Base-by-base conservation (phyloP, 495 filamentous ascomycete genomes). In the Penicillium pancosmium region DNA sequence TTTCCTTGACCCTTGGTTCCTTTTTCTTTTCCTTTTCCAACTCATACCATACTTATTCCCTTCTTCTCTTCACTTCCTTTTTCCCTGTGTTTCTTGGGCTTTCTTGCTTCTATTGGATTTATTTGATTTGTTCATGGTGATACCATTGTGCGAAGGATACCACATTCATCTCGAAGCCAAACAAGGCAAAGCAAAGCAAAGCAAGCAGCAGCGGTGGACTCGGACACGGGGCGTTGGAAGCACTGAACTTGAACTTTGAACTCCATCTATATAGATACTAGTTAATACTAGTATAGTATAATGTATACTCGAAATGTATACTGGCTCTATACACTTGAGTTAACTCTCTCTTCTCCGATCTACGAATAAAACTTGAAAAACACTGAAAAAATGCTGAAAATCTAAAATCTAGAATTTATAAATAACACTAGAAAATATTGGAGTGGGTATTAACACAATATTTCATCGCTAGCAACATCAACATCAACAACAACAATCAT, bases 111-210 rank as follows among this genome's bases (percentile, higher is more conserved):
- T 27, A 21, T 21, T 21, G 27, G 27, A 7, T 27, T 27, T 27
- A 27, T 27, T 27, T 27, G 27, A 27, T 27, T 27, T 27, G 27
- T 27, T 27, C 27, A 27, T 27, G 27, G 27, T 27, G 68, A 68
- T 70, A 70, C 68, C 68, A 66, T 60, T 60, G 55, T 59, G 55
- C 55, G 62, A 57, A 27, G 47, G 54, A 44, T 52, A 52, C 52
- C 55, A 50, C 49, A 35, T 54, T n/a, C 12, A 9, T 21, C n/a
- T 46, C 16, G 15, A 19, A 16, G 27, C 27, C 2, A 27, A 27
- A 4, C 27, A 27, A 27, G n/a, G n/a, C n/a, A n/a, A n/a, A n/a
- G n/a, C n/a, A n/a, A n/a, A n/a, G n/a, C n/a, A n/a, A n/a, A n/a
- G n/a, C n/a, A n/a, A 21, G 21, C 21, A 21, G 21, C 21, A 21